phyloP scores from a whole-genome alignment of 2,329 filamentous ascomycete genomes.

The Rachicladosporium sp. region DNA sequence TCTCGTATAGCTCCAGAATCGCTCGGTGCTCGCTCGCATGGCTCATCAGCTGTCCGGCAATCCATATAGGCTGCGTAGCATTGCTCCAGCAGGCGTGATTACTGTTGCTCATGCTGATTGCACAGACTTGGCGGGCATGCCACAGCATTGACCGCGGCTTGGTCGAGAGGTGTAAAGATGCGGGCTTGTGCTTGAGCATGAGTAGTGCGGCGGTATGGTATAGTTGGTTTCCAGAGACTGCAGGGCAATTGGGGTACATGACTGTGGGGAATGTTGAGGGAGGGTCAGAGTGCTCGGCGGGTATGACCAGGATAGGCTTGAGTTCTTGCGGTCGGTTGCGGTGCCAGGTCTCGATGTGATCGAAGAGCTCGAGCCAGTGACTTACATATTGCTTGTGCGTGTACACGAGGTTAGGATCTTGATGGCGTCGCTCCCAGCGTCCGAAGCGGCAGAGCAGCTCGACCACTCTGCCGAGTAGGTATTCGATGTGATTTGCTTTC shows the following conservation, averaged over 20 bases:
- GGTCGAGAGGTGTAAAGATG: slow-evolving; percentile 13
- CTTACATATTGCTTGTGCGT: slow-evolving; percentile 8
- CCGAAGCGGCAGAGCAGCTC: slow-evolving; percentile 20
- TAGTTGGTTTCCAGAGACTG: slow-evolving; percentile 38
- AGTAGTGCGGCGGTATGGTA: slow-evolving; percentile 45
- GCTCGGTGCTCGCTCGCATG: slow-evolving; percentile 31
- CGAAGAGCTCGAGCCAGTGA: slow-evolving; percentile 23
- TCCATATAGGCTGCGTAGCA: slow-evolving; percentile 35
- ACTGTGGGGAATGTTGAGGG: slow-evolving; percentile 27
- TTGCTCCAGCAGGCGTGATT: slow-evolving; percentile 37
- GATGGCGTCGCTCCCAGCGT: slow-evolving; percentile 18
- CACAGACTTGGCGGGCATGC: slow-evolving; percentile 37
- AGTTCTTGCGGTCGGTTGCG: slow-evolving; percentile 19
- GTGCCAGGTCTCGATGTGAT: slow-evolving; percentile 23
- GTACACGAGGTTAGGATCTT: slow-evolving; percentile 17
- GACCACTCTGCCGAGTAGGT: slow-evolving; percentile 38
- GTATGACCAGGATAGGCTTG: slow-evolving; percentile 24
- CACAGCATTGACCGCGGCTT: slow-evolving; percentile 32
- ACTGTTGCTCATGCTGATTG: slow-evolving; percentile 32
- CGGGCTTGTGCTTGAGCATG: slow-evolving; percentile 39
- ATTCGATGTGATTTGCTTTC: slow-evolving; percentile 49
- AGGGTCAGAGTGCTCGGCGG: slow-evolving; percentile 8
- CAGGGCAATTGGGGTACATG: slow-evolving; percentile 35
- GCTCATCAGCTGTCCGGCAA: slow-evolving; percentile 37
- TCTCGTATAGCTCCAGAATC: slow-evolving; percentile 37